A percentile compares a stretch with the other conserved stretches of the same genome.
Evolutionary conservation across 2,329 filamentous ascomycete genomes (phyloP).

Genomic region (Cryphonectria naterciae): DNA sequence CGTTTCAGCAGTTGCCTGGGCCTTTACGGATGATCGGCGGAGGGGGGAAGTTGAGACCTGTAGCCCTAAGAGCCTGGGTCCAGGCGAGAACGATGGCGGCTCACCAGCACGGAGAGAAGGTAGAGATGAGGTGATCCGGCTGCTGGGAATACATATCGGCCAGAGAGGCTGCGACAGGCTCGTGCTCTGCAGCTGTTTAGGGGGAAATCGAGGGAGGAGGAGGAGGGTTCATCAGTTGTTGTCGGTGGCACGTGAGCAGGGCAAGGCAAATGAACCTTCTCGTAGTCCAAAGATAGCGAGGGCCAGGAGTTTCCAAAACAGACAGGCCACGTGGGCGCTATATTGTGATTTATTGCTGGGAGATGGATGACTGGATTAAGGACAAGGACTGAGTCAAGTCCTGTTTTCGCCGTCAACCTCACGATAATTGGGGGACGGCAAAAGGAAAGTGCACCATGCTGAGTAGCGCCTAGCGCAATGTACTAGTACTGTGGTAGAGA

Average conservation of each 20-base stretch:
- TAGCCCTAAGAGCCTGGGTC: not conserved
- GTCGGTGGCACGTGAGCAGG: conserved; percentile 7
- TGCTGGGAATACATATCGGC: conserved; percentile 12
- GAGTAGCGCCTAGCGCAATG: not conserved
- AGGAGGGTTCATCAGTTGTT: not conserved
- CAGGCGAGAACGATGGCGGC: not conserved
- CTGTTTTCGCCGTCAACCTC: not conserved
- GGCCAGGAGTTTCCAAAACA: not conserved
- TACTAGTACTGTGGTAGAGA: not conserved
- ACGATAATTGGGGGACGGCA: not conserved
- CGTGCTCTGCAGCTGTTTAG: not conserved
- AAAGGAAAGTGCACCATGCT: not conserved
- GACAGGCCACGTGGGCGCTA: not conserved
- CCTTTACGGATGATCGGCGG: not conserved
- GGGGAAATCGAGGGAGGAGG: not conserved
- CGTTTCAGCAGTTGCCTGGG: not conserved
- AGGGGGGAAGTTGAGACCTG: not conserved
- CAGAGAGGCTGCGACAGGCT: conserved; percentile 2
- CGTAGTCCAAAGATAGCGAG: not conserved
- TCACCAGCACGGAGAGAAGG: not conserved
- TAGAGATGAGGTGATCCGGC: not conserved
- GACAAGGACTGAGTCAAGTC: not conserved
- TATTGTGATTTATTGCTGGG: not conserved
- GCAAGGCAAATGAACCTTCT: not conserved
- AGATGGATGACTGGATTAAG: not conserved